Evolutionary conservation across 352 stramenopile species (phyloP), one percentile per base, ranked within the genome.

Genomic region (Phytopythium delawarense): DNA sequence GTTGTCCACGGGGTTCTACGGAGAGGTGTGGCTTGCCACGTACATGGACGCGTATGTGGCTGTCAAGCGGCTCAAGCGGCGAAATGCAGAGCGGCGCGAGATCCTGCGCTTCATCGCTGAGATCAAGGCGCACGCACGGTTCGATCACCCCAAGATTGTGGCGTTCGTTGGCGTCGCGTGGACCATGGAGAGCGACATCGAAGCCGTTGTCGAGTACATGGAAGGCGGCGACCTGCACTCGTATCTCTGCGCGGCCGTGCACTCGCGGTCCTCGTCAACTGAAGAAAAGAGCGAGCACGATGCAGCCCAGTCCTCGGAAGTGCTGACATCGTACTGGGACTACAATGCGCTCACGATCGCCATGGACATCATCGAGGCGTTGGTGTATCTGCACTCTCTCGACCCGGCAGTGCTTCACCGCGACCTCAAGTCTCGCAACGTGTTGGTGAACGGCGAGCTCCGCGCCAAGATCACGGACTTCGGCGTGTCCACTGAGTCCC

Each of bases 381-480:
- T 77, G 11, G 67, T 71, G 59, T 87, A 87, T 52, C 54, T 87
- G 7, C 78, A 87, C 61, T 83, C 78, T 16, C 65, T 83, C 40
- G 48, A 78, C 49, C 72, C 75, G 2, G 63, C 63, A 15, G 71
- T 79, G 32, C 50, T 83, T 12, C 63, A 69, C 28, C 63, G 63
- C 30, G 63, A 69, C 28, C 57, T 69, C 42, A 69, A 69, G 37
- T 69, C 63, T 9, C 57, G 51, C 50, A 69, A 69, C 37, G 62
- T 64, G 23, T 30, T 68, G 16, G 34, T 68, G 2, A 50, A 60
- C 16, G 37, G 37, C 18, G 4, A 23, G 7, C 12, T 50, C 9
- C 54, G 25, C 21, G 54, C 54, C 54, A 60, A 60, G 39, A 7
- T 60, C 11, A 60, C 39, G 37, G 54, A 60, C 35, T 60, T 60